These are phyloP conservation scores for Achaetomium macrosporum DNA, from an alignment of 2,329 filamentous ascomycete genomes.

Conservation along the genomic window DNA sequence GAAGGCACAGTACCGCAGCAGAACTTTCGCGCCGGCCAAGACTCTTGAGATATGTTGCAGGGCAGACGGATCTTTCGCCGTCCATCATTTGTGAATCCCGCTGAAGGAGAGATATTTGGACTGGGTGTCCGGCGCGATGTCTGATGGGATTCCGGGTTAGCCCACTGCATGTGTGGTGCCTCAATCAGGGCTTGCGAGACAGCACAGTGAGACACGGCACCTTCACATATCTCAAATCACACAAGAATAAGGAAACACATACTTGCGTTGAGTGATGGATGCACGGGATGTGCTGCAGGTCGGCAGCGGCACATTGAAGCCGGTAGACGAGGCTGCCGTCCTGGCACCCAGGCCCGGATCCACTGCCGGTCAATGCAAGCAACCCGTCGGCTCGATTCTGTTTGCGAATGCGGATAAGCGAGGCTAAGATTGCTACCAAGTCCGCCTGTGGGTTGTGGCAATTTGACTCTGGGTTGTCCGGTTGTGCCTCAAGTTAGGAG, in stretches of 20 bases:
- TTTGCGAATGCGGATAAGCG: slow-evolving; percentile 6
- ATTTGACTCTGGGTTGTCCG: neutral
- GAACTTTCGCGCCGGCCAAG: too few relatives aligned
- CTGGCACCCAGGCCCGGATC: slow-evolving; percentile 7
- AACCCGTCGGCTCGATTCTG: slow-evolving; percentile 3
- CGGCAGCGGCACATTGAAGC: slow-evolving; percentile 13
- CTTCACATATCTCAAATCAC: slow-evolving; percentile 19
- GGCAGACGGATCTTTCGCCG: neutral
- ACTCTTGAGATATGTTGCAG: neutral
- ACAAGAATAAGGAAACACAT: slow-evolving; percentile 14
- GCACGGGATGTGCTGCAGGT: slow-evolving; percentile 14
- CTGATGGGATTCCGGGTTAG: slow-evolving; percentile 9
- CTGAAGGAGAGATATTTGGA: neutral
- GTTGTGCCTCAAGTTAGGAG: slow-evolving; percentile 1
- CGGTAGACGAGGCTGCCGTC: slow-evolving; percentile 7
- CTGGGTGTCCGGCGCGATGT: neutral
- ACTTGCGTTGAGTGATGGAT: slow-evolving; percentile 1
- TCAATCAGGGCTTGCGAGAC: slow-evolving; percentile 8
- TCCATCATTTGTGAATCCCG: neutral
- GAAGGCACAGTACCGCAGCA: too few relatives aligned
- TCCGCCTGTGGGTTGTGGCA: neutral
- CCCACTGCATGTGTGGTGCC: slow-evolving; percentile 2
- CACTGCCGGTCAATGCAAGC: slow-evolving; percentile 15
- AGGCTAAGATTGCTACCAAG: neutral
- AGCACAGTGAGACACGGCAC: slow-evolving; percentile 6